phyloP scores from a whole-genome alignment of 495 filamentous ascomycete species.

The Parachaetomium inaequale region DNA sequence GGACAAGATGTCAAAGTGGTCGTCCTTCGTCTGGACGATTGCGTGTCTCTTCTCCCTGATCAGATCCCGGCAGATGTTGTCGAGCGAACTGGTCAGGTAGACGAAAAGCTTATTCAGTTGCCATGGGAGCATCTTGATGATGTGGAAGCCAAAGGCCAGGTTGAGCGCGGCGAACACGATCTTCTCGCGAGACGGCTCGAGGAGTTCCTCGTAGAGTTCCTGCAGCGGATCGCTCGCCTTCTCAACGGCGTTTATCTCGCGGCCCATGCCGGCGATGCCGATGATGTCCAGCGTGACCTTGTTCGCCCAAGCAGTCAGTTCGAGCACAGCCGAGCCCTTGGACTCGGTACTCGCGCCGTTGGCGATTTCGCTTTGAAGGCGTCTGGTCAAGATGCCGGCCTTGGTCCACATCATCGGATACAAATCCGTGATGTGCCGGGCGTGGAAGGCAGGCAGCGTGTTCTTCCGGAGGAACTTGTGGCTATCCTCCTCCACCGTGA shows the following conservation, averaged over 20 bases:
- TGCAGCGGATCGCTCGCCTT: constrained; percentile 60
- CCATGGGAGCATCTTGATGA: constrained; percentile 55
- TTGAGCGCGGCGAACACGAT: constrained; percentile 23
- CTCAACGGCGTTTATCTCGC: constrained; percentile 66
- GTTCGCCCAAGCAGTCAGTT: constrained; percentile 63
- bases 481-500: constrained; percentile 78
- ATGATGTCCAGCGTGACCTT: constrained; percentile 82
- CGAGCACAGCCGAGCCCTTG: constrained; percentile 48
- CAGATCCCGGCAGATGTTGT: constrained; percentile 57
- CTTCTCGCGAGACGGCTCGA: constrained; percentile 41
- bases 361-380: constrained; percentile 29
- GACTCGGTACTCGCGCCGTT: constrained; percentile 31
- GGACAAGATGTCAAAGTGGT: constrained; percentile 71
- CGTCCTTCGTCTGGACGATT: constrained; percentile 46
- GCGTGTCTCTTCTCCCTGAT: constrained; percentile 63
- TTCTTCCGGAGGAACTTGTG: constrained; percentile 77
- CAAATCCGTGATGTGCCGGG: constrained; percentile 79
- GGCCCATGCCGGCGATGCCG: constrained; percentile 73
- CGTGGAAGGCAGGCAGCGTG: constrained; percentile 78
- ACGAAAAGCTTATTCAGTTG: constrained; percentile 58
- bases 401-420: constrained; percentile 82
- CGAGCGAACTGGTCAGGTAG: constrained; percentile 53
- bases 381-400: constrained; percentile 31
- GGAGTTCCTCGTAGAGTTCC: constrained; percentile 58
- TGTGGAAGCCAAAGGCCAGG: background rate